Evolutionary conservation across 2,329 filamentous ascomycete genomes (phyloP).

Genomic region (Penicillium sp.): DNA sequence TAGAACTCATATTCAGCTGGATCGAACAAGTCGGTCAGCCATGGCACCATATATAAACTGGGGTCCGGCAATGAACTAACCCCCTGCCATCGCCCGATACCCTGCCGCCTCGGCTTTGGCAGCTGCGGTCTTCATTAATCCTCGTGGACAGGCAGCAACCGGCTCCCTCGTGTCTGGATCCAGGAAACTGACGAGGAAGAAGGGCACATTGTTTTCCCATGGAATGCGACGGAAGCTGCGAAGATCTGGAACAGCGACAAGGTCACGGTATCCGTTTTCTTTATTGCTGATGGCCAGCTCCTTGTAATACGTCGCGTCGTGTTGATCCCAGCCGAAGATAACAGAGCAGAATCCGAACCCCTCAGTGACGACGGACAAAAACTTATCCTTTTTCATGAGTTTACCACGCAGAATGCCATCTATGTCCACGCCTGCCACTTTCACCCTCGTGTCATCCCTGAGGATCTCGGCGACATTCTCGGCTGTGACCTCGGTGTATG

Average conservation of each 20-base stretch:
- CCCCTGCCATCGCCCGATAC: slow-evolving; percentile 84
- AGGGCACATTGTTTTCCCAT: slow-evolving; percentile 82
- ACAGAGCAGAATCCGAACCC: slow-evolving; percentile 95
- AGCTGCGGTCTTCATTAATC: slow-evolving; percentile 65
- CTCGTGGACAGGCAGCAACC: slow-evolving; percentile 75
- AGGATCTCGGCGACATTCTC: slow-evolving; percentile 65
- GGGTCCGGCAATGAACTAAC: slow-evolving; percentile 49
- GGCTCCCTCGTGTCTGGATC: slow-evolving; percentile 72
- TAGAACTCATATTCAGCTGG: slow-evolving; percentile 93
- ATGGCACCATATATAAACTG: slow-evolving; percentile 1
- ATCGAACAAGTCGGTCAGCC: slow-evolving; percentile 2
- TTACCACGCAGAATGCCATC: slow-evolving; percentile 87
- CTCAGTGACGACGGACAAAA: slow-evolving; percentile 71
- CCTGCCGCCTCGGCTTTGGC: slow-evolving; percentile 65
- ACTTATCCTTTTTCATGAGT: slow-evolving; percentile 88
- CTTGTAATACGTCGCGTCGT: slow-evolving; percentile 81
- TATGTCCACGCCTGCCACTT: slow-evolving; percentile 81
- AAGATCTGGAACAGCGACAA: slow-evolving; percentile 78
- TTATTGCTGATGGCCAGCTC: slow-evolving; percentile 86
- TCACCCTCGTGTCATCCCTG: slow-evolving; percentile 70
- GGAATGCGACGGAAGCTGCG: slow-evolving; percentile 76
- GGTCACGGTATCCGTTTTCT: slow-evolving; percentile 82
- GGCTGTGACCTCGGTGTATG: slow-evolving; percentile 46
- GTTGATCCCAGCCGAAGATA: slow-evolving; percentile 96
- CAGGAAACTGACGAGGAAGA: slow-evolving; percentile 78